Evolutionary conservation across 148 eudicot genomes (phyloP).

Genomic region (Chenopodium album): DNA sequence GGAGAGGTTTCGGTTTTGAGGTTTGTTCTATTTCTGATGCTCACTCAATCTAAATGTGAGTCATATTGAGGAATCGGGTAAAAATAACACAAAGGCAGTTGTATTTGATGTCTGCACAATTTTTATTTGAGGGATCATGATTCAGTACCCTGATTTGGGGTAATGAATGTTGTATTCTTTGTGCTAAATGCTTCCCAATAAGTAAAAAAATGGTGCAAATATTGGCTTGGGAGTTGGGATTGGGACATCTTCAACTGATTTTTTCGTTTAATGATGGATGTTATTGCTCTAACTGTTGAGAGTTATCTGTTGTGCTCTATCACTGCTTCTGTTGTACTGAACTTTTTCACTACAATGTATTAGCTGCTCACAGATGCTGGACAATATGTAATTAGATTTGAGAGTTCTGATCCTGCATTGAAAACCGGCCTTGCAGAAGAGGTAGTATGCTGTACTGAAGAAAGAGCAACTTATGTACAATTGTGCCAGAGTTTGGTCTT

Average conservation of each 20-base stretch:
- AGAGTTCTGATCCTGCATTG: constrained; percentile 48
- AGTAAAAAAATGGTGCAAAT: neutral
- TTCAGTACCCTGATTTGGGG: neutral
- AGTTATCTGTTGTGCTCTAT: neutral
- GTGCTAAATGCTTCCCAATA: neutral
- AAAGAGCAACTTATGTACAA: neutral
- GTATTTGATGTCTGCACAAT: neutral
- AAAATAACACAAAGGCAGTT: neutral
- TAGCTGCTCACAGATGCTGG: constrained; percentile 98
- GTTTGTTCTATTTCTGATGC: constrained; percentile 34
- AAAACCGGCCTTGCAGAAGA: constrained; percentile 37
- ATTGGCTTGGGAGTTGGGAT: neutral
- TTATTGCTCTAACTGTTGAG: neutral
- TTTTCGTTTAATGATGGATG: neutral
- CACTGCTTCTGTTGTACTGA: constrained; percentile 12
- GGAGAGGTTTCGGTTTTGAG: constrained; percentile 99
- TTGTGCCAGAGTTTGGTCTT: neutral
- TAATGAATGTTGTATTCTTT: neutral
- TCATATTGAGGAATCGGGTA: neutral
- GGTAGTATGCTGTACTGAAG: constrained; percentile 34
- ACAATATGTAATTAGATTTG: constrained; percentile 92
- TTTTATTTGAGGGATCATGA: neutral
- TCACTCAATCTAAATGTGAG: neutral
- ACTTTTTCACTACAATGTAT: neutral
- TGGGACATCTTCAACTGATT: neutral